Conservation (phyloP, 2,329 filamentous ascomycete genomes). For the Fusarium graminum region DNA sequence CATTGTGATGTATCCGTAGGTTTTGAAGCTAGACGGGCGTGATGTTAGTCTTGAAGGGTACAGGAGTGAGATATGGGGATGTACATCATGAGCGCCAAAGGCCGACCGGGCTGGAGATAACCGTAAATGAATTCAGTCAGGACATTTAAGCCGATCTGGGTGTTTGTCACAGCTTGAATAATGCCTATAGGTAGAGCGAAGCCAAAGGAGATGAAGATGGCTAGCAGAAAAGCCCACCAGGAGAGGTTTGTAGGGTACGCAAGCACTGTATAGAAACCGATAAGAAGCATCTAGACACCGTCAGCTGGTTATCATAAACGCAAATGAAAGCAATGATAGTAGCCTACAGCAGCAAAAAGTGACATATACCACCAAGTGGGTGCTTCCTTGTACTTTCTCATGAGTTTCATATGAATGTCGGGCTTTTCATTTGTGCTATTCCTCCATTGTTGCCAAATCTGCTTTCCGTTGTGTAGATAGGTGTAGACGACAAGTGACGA, state of each 20-base stretch:
- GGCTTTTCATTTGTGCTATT: constrained; percentile 71
- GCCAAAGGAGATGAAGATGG: constrained; percentile 72
- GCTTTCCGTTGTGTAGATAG: constrained; percentile 73
- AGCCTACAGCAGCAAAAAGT: constrained; percentile 66
- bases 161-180: constrained; percentile 77
- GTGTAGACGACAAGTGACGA: constrained; percentile 77
- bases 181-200: constrained; percentile 78
- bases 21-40: constrained; percentile 65
- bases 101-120: constrained; percentile 79
- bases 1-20: constrained; percentile 73
- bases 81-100: constrained; percentile 79
- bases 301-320: constrained; percentile 24
- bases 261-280: constrained; percentile 68
- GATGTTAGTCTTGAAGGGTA: background rate
- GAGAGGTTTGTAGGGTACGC: constrained; percentile 75
- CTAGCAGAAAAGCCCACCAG: constrained; percentile 80
- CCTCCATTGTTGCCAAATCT: constrained; percentile 73
- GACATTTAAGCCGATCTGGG: constrained; percentile 79
- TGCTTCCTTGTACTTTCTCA: constrained; percentile 72
- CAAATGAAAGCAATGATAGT: background rate
- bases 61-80: constrained; percentile 25
- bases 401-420: constrained; percentile 74
- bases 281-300: constrained; percentile 61
- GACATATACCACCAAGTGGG: constrained; percentile 74
- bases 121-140: constrained; percentile 80